A percentile compares a stretch with the other conserved stretches of the same genome.
Evolutionary conservation across 129 eudicot genomes (phyloP).

Genomic region (Kitagawia praeruptora): DNA sequence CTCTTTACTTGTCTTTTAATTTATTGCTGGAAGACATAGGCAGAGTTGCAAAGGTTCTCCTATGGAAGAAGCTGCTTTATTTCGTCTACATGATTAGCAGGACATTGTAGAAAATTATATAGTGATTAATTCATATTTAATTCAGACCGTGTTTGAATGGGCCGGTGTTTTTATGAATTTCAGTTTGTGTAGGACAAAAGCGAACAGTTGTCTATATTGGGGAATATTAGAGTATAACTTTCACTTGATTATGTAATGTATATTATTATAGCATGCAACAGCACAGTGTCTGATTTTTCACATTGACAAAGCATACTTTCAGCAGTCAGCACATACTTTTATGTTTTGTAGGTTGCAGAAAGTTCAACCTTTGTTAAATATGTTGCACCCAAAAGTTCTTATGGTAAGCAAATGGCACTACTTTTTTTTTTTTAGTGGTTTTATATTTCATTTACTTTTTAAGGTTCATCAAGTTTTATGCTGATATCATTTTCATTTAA

Average conservation of each 20-base stretch:
- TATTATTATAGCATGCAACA: background rate
- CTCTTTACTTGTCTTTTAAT: background rate
- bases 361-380: conserved; percentile 47
- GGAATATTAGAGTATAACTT: background rate
- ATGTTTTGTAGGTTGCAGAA: conserved; percentile 48
- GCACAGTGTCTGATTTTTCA: background rate
- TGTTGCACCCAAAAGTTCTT: conserved; percentile 56
- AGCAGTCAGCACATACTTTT: background rate
- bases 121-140: background rate
- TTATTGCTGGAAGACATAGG: background rate
- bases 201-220: background rate
- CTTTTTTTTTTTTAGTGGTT: background rate
- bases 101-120: background rate
- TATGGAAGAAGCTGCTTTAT: background rate
- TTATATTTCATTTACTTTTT: background rate
- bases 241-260: too few relatives aligned
- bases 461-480: background rate
- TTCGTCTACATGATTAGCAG: background rate
- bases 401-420: conserved; percentile 34
- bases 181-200: background rate
- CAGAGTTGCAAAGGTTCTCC: background rate
- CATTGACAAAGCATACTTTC: background rate
- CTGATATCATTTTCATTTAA: background rate
- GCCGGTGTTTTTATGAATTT: background rate
- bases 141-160: background rate